phyloP scores from a whole-genome alignment of 2,329 filamentous ascomycete genomes.

The Hypoxylon sp. region DNA sequence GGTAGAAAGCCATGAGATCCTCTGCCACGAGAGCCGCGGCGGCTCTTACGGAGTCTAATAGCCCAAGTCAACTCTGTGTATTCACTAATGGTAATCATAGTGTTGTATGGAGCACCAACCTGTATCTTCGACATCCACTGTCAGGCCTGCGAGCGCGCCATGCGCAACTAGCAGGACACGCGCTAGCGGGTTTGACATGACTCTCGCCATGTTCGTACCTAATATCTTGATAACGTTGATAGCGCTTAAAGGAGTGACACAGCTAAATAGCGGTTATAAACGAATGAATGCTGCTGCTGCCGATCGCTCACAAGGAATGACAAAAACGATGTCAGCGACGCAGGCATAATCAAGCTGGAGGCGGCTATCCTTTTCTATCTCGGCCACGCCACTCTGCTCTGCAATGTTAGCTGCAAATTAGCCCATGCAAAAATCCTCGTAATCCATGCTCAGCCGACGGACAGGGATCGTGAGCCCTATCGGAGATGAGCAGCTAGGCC shows the following conservation, averaged over 20 bases:
- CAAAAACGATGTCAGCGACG: not conserved
- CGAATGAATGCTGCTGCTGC: slow-evolving; percentile 13
- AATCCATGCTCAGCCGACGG: slow-evolving; percentile 14
- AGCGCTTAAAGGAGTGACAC: slow-evolving; percentile 1
- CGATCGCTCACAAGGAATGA: not conserved
- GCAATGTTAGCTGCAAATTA: slow-evolving; percentile 8
- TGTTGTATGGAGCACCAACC: slow-evolving; percentile 36
- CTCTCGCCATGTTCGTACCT: slow-evolving; percentile 39
- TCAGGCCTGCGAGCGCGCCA: slow-evolving; percentile 46
- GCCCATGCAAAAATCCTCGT: not conserved
- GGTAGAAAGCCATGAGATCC: slow-evolving; percentile 53
- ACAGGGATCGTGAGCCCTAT: slow-evolving; percentile 13
- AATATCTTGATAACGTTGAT: not conserved
- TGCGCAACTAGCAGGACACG: slow-evolving; percentile 44
- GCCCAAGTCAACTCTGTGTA: slow-evolving; percentile 4
- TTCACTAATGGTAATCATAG: not conserved
- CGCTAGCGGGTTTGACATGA: slow-evolving; percentile 33
- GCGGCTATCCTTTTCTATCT: slow-evolving; percentile 24
- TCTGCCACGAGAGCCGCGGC: slow-evolving; percentile 51
- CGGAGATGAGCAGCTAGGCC: slow-evolving; percentile 7
- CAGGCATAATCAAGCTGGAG: not conserved
- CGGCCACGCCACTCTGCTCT: not conserved
- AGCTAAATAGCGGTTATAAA: slow-evolving; percentile 14
- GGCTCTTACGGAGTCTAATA: slow-evolving; percentile 50
- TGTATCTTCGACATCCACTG: slow-evolving; percentile 47